Base-by-base conservation (phyloP, 2,329 filamentous ascomycete genomes). In the Aureobasidium sp. region DNA sequence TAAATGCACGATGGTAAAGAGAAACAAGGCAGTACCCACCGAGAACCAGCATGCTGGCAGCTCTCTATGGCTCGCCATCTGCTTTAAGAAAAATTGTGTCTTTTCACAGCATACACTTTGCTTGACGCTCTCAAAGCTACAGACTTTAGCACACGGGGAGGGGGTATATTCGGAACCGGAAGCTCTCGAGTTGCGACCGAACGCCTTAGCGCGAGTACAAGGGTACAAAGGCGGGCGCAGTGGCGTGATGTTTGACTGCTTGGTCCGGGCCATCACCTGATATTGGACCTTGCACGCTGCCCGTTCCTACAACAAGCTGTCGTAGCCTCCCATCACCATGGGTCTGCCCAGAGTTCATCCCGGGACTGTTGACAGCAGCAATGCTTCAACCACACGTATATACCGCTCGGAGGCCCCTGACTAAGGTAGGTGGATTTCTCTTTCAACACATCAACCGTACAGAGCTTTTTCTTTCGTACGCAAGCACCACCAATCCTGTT, bases 211-310 rank as follows among this genome's bases (percentile, higher is more conserved):
- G 56, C 24, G 44, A 15, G 56, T 58, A 59, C 45, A 40, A 49
- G 35, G 45, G 45, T 59, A 49, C 56, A 24, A 31, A 29, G 14
- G 40, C 8, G 57, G 37, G 33, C 39, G 37, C 57, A 60, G 57
- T 60, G 57, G 57, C 57, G 57, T 60, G 57, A 60, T 52, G 47
- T 60, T 60, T 60, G 57, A 40, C 44, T 39, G 44, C 44, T 59
- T 49, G 56, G 56, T 44, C 57, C 47, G 52, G 57, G 35, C 57
- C 57, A 52, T 60, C 57, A 60, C 57, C 57, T 60, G 47, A 60
- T 60, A 44, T 44, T 60, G 57, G 57, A 50, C 45, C 57, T 60
- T 60, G 47, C 57, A 60, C 57, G 35, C 45, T 60, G 57, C 47
- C 57, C 57, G 45, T 60, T 60, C 57, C 47, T 60, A 60, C 57